Evolutionary conservation across 2,329 filamentous ascomycete genomes (phyloP), one percentile per base, ranked within the genome.

Genomic region (Domatiomyces globalis): DNA sequence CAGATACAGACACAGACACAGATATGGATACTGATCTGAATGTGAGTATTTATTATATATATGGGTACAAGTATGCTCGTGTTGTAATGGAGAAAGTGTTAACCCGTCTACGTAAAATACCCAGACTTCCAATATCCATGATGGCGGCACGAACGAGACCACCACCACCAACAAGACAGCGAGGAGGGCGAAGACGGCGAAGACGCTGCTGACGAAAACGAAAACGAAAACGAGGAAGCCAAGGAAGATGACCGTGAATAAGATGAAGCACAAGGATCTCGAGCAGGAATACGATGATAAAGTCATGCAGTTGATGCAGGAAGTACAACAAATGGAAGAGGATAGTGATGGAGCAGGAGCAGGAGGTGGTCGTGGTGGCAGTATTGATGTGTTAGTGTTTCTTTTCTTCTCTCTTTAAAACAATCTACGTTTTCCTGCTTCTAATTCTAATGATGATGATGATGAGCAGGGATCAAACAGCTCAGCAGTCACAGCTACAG

Each of bases 331-430:
- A 9, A 25, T 25, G 22, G 29, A 5, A 2, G 29, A 33, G 10
- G 8, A 33, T 33, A 7, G 10, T 33, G 29, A n/a, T n/a, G n/a
- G n/a, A n/a, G n/a, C n/a, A n/a, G n/a, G n/a, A n/a, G n/a, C n/a
- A n/a, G n/a, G n/a, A n/a, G n/a, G n/a, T n/a, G n/a, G n/a, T n/a
- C n/a, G n/a, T n/a, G n/a, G n/a, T n/a, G n/a, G n/a, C n/a, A n/a
- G n/a, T n/a, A n/a, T n/a, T n/a, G n/a, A 33, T 33, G 29, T 54
- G 55, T 55, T n/a, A 54, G 55, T 57, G 44, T 7, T 12, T 15
- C 33, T 29, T 20, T 49, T 43, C 27, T 19, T 19, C 46, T n/a
- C 25, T n/a, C 42, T 22, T n/a, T 47, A 15, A 4, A 46, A 20
- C 6, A n/a, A n/a, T n/a, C n/a, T n/a, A n/a, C n/a, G n/a, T n/a